Base-by-base conservation (phyloP, 805 yeast genomes). In the Groenewaldozyma salmanticensis region DNA sequence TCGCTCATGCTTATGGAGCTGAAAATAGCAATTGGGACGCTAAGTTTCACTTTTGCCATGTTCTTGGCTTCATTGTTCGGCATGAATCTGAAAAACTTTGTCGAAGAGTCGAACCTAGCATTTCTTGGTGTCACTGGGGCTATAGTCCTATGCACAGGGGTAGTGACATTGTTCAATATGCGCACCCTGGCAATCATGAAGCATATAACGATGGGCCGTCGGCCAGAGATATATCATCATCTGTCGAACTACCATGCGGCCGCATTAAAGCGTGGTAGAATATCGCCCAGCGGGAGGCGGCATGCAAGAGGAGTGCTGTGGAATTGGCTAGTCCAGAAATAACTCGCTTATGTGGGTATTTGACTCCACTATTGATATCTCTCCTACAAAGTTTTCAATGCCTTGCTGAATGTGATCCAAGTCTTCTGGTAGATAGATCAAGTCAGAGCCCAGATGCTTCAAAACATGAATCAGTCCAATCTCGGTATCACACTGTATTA, bases 41-140 rank as follows among this genome's bases (percentile, higher is more conserved):
- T 88, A 27, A 94, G 95, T 0, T 74, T 84, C 54, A 82, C 95
- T 0, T 81, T 84, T 18, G 95, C 94, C 1, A 81, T 95, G 1
- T 64, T 84, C 17, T 52, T 85, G 1, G 95, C 96, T 2, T 94
- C 94, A 5, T 79, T 87, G 51, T 88, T 84, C 54, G 99, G 99
- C 31, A 92, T 92, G 98, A 92, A 92, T 61, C 66, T 92, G 58
- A 85, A 83, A 56, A 92, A 90, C 61, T 87, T 81, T 54, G 77
- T 92, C 16, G 99, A 92, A 58, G 95, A 87, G 43, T 66, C 77
- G 1, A 72, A 72, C 38, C 69, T 70, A 45, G 96, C 96, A 21
- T 82, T 86, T 55, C 57, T 59, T 5, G 59, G 76, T 0, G 70
- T 79, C 2, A 56, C 68, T 1, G 43, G 67, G 2, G 61, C 79